Evolutionary conservation across 106 monocot species (phyloP), one percentile per base, ranked within the genome.

Genomic region (Dendrobium catenatum): DNA sequence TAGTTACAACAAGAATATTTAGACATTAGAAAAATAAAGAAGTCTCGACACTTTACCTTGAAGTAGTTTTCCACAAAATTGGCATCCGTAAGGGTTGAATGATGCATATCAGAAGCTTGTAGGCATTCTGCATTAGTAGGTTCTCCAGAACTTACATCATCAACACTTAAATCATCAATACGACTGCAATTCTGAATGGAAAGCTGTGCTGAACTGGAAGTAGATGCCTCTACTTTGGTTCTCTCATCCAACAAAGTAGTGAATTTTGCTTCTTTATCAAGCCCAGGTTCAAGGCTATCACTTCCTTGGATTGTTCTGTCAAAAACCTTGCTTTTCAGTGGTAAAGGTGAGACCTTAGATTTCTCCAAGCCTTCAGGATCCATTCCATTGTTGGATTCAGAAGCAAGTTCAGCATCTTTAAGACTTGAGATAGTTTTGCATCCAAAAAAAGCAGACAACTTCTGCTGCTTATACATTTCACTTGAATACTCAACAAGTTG

Each of bases 11-110:
- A 11, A 26, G 18, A 73, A 40, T 42, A 42, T 73, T 73, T 73
- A 42, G 19, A 73, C 4, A 19, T 27, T 26, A 44, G 2, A 74
- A 20, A 2, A 20, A 74, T 20, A 42, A 70, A 43, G 0, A 17
- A 74, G 4, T 42, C 20, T 10, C 0, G 26, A 48, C n/a, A 76
- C 51, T 74, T 74, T 86, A 91, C 97, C 90, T 94, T 99, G 77
- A 99, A 99, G 85, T 99, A 99, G 80, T 95, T 99, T 80, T 93
- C 90, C 70, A 99, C 95, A 82, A 99, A 99, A 81, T 95, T 88
- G 78, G 91, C 88, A 86, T 93, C 95, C 11, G 82, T 86, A 26
- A 85, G 78, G 76, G 88, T 89, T 76, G 93, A 89, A 79, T 85
- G 91, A 44, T 77, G 78, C 56, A 42, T 75, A 79, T 61, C 82